Evolutionary conservation across 2,329 filamentous ascomycete species (phyloP).

Genomic region (Colletotrichum sp.): DNA sequence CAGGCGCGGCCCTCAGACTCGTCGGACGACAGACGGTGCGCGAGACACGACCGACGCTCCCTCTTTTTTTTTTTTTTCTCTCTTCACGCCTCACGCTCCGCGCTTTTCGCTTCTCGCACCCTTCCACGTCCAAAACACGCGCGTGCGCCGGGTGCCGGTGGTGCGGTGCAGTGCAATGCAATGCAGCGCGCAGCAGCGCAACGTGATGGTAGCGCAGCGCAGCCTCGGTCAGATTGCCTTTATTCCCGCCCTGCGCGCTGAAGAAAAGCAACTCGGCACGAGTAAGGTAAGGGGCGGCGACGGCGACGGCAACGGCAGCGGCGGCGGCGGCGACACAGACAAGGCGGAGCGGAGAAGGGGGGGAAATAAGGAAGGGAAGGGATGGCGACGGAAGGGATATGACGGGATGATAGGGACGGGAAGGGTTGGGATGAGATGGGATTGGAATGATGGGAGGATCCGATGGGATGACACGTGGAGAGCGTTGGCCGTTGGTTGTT

Average conservation of each 20-base stretch:
- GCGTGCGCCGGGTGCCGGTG: not conserved
- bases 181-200: not conserved
- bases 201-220: not conserved
- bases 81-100: not conserved
- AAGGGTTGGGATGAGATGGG: not conserved
- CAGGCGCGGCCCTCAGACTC: not conserved
- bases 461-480: slow-evolving; percentile 9
- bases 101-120: not conserved
- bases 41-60: not conserved
- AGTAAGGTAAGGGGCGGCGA: not conserved
- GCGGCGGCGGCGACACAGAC: not conserved
- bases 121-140: not conserved
- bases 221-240: not conserved
- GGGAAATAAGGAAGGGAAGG: not conserved
- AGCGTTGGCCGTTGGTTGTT: not conserved
- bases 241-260: not conserved
- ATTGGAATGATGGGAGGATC: not conserved
- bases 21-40: not conserved
- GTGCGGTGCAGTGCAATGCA: not conserved
- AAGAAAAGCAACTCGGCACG: not conserved
- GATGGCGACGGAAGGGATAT: not conserved
- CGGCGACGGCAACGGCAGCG: not conserved
- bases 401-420: not conserved
- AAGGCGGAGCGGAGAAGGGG: not conserved
- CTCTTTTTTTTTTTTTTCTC: not conserved